Evolutionary conservation across 371 early-diverging fungal genomes (phyloP), one percentile per base, ranked within the genome.

Genomic region (Capillidium heterosporum): DNA sequence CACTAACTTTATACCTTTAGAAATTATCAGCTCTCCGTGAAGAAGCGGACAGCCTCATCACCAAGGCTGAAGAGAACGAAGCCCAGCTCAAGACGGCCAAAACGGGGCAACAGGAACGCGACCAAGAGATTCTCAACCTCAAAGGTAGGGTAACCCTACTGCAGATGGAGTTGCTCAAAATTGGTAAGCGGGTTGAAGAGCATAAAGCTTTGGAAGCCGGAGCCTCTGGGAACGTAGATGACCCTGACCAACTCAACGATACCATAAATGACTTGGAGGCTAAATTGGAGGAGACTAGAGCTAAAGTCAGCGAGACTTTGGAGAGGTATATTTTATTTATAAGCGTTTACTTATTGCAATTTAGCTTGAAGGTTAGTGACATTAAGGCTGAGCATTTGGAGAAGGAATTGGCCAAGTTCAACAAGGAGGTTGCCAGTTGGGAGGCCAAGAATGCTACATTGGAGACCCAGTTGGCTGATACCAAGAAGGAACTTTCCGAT

Each of bases 181-280:
- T 53, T 17, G 53, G 53, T 17, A 53, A 53, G 24, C 31, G 53
- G 11, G 53, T 29, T 31, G 53, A 53, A 31, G 53, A 53, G 23
- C 53, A 53, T n/a, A 53, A 53, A 39, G 53, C 53, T 28, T 31
- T 53, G 8, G 53, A 53, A 35, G 8, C 4, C 4, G 53, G 53
- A 8, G 11, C 53, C n/a, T 39, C 53, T 39, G 53, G 39, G 35
- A 53, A 44, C 19, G 23, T 44, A 19, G 44, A 44, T 5, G 44
- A 53, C 23, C 35, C 53, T 40, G 53, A 53, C 26, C 53, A 53
- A n/a, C 53, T 53, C 23, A 53, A 53, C 26, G 53, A 53, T 39
- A 53, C 19, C 17, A 53, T 53, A n/a, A 53, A 53, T 53, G 53
- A 53, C 3, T 17, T 39, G 29, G 53, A 53, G 23, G 7, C 35